phyloP scores from a whole-genome alignment of 2,329 filamentous ascomycete species.

The Chrysosphaeria jannelii region DNA sequence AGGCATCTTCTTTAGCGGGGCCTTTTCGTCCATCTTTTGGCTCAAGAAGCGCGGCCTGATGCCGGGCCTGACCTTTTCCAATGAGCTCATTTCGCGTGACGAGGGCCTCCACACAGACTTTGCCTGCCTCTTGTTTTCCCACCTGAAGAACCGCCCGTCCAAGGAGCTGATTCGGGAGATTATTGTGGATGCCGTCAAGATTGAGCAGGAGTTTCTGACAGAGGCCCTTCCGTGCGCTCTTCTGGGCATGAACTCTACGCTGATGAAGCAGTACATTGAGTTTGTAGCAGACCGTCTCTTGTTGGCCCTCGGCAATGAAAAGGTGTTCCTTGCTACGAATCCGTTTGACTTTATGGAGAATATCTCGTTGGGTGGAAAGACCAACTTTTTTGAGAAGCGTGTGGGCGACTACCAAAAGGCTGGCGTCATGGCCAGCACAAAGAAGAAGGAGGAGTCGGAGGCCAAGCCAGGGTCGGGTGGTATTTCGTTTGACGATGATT shows the following conservation, averaged over 20 bases:
- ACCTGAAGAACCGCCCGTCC: slow-evolving; percentile 71
- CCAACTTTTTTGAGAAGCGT: slow-evolving; percentile 99
- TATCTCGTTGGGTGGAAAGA: slow-evolving; percentile 95
- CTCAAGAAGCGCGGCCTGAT: slow-evolving; percentile 99
- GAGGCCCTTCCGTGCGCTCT: slow-evolving; percentile 80
- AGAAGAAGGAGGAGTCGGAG: slow-evolving; percentile 26
- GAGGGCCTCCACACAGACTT: slow-evolving; percentile 99
- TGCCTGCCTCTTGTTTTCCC: slow-evolving; percentile 89
- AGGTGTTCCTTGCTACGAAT: slow-evolving; percentile 77
- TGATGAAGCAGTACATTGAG: slow-evolving; percentile 99
- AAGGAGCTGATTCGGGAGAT: slow-evolving; percentile 58
- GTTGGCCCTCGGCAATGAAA: slow-evolving; percentile 74
- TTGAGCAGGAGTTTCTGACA: slow-evolving; percentile 94
- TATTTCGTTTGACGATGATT: slow-evolving; percentile 90
- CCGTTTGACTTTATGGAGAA: slow-evolving; percentile 99
- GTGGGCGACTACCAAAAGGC: slow-evolving; percentile 99
- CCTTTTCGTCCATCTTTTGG: slow-evolving; percentile 98
- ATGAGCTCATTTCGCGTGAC: slow-evolving; percentile 97
- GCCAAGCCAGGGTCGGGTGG: slow-evolving; percentile 31
- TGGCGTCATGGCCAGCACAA: slow-evolving; percentile 83
- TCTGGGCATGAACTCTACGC: slow-evolving; percentile 83
- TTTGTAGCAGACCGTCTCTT: slow-evolving; percentile 93
- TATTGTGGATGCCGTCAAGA: slow-evolving; percentile 76
- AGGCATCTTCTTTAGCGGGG: slow-evolving; percentile 98
- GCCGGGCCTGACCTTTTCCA: slow-evolving; percentile 95